Evolutionary conservation across 306 rosid species (phyloP).

Genomic region (peach (Prunus persica)): Prunus_persica_NCBIv2 NC_034009.1:29576001-29576500

Average conservation of each 20-base stretch:
- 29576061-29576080: no score
- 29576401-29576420: background rate
- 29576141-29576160: background rate
- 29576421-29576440: background rate
- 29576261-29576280: no score
- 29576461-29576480: background rate
- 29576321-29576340: background rate
- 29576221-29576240: no score
- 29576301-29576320: background rate
- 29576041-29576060: no score
- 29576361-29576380: no score
- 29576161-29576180: background rate
- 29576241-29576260: no score
- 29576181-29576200: background rate
- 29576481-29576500: background rate
- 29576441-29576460: background rate
- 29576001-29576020: slow-evolving; percentile 2
- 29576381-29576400: background rate
- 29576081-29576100: no score
- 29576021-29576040: background rate
- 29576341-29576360: background rate
- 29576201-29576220: background rate
- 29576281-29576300: background rate
- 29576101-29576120: background rate
- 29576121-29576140: background rate